Evolutionary conservation across 352 stramenopile genomes (phyloP).

Genomic region (Globisporangium emineosum): DNA sequence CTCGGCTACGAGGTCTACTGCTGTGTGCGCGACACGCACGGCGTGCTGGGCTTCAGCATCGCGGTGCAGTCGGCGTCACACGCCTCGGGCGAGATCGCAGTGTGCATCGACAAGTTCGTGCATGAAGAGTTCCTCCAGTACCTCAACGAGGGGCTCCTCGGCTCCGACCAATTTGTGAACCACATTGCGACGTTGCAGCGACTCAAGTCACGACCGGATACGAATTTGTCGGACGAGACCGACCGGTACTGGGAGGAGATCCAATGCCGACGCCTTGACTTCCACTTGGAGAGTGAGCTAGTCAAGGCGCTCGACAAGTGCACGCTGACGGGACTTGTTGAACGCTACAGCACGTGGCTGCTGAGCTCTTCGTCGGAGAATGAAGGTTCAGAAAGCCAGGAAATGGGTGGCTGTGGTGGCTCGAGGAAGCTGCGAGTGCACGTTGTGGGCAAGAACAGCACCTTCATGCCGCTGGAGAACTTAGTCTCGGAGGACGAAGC

Average conservation of each 20-base stretch:
- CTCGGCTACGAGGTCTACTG: constrained; percentile 83
- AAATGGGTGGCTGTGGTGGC: background rate
- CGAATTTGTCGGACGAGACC: constrained; percentile 49
- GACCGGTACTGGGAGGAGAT: constrained; percentile 80
- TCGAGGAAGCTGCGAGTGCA: constrained; percentile 69
- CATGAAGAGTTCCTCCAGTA: constrained; percentile 35
- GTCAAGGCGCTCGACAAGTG: constrained; percentile 38
- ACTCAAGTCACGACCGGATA: constrained; percentile 43
- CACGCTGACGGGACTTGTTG: constrained; percentile 35
- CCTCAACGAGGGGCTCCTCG: constrained; percentile 29
- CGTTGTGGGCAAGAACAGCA: constrained; percentile 62
- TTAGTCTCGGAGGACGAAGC: constrained; percentile 43
- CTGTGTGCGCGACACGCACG: constrained; percentile 68
- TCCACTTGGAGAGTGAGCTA: constrained; percentile 52
- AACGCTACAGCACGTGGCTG: constrained; percentile 58
- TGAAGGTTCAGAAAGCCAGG: background rate
- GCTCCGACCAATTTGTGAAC: constrained; percentile 26
- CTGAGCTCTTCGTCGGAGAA: constrained; percentile 14
- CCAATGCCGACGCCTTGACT: constrained; percentile 51
- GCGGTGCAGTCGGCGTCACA: constrained; percentile 70
- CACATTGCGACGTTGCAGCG: constrained; percentile 49
- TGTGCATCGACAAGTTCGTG: constrained; percentile 65
- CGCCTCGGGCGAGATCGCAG: constrained; percentile 47
- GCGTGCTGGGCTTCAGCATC: constrained; percentile 68
- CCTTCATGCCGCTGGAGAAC: constrained; percentile 58